These are phyloP conservation scores for Themeda triandra DNA, from an alignment of 176 grass and related monocot genomes.

Conservation along the genomic window DNA sequence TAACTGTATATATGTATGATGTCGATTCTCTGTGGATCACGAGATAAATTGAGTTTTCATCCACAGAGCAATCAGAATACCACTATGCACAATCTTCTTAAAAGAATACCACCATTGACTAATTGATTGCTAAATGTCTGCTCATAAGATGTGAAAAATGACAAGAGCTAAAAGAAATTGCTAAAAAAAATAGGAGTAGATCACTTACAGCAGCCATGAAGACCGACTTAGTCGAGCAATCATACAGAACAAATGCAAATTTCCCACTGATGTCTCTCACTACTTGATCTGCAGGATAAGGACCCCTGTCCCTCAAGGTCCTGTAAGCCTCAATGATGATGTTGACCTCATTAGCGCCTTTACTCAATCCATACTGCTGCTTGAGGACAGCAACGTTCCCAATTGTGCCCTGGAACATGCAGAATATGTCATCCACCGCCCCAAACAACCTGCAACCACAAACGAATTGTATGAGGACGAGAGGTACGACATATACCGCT, in stretches of 20 bases:
- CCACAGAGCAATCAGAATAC: too few species aligned
- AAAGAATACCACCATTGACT: background rate
- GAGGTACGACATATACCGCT: background rate
- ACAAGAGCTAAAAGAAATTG: background rate
- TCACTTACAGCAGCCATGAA: constrained; percentile 73
- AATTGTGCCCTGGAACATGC: constrained; percentile 62
- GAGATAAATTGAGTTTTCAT: background rate
- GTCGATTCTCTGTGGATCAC: background rate
- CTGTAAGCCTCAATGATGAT: constrained; percentile 82
- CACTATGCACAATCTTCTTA: too few species aligned
- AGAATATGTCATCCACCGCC: constrained; percentile 58
- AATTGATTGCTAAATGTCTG: background rate
- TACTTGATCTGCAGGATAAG: constrained; percentile 74
- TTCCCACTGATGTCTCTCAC: constrained; percentile 67
- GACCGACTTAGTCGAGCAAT: constrained; percentile 57
- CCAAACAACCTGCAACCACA: constrained; percentile 52
- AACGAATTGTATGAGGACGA: background rate
- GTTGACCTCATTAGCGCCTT: constrained; percentile 60
- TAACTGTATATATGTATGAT: background rate
- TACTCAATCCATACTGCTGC: constrained; percentile 77
- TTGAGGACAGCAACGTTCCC: constrained; percentile 65
- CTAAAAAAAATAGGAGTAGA: background rate
- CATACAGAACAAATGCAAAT: constrained; percentile 70
- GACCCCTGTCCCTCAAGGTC: constrained; percentile 79
- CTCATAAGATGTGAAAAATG: background rate